These are phyloP conservation scores for Aspergillus sp. DNA, from an alignment of 2,329 filamentous ascomycete genomes.

Conservation along the genomic window DNA sequence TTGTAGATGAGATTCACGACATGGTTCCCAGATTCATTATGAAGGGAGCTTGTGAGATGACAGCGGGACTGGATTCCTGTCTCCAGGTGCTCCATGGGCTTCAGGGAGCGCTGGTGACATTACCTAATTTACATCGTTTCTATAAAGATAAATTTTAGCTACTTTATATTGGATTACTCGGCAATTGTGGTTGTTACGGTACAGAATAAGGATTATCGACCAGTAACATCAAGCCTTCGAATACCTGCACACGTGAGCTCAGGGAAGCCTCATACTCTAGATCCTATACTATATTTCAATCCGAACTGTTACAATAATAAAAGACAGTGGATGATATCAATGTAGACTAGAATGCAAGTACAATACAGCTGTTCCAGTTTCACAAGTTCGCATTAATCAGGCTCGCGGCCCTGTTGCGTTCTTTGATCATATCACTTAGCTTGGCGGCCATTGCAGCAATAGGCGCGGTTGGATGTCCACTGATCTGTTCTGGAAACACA, in stretches of 20 bases:
- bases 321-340: not conserved
- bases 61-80: not conserved
- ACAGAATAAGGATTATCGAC: not conserved
- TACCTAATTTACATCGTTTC: not conserved
- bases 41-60: not conserved
- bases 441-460: slow-evolving; percentile 19
- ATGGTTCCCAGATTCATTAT: not conserved
- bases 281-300: not conserved
- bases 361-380: not conserved
- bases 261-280: not conserved
- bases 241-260: not conserved
- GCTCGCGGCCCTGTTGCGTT: not conserved
- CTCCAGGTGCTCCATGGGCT: not conserved
- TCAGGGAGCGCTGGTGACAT: not conserved
- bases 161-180: not conserved
- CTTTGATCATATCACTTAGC: slow-evolving; percentile 16
- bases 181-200: not conserved
- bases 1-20: not conserved
- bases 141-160: not conserved
- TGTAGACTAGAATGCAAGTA: not conserved
- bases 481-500: slow-evolving; percentile 21
- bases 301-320: not conserved
- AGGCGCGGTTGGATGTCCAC: slow-evolving; percentile 17
- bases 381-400: not conserved
- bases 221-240: not conserved